Conservation (phyloP, 2,329 filamentous ascomycete genomes). For the Aspergillus udagawae region DNA sequence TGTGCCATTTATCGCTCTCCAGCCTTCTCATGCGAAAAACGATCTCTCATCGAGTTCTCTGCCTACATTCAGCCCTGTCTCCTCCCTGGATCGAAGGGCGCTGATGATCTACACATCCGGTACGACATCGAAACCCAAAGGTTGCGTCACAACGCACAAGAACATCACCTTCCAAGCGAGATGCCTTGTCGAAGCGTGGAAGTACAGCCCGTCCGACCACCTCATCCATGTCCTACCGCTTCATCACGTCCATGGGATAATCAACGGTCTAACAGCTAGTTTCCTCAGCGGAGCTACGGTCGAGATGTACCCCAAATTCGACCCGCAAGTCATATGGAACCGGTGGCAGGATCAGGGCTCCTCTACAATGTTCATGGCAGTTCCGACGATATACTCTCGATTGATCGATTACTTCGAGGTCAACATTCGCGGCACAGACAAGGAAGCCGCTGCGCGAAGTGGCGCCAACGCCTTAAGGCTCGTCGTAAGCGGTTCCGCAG, state of each 20-base stretch:
- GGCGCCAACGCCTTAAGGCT: slow-evolving; percentile 36
- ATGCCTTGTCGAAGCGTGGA: slow-evolving; percentile 29
- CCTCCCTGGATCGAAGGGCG: slow-evolving; percentile 29
- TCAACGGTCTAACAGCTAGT: slow-evolving; percentile 48
- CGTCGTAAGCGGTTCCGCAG: slow-evolving; percentile 41
- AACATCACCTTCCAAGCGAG: slow-evolving; percentile 34
- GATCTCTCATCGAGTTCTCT: slow-evolving; percentile 20
- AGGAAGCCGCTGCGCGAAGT: slow-evolving; percentile 28
- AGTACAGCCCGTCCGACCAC: slow-evolving; percentile 35
- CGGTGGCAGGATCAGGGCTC: slow-evolving; percentile 41
- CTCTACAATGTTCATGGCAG: slow-evolving; percentile 48
- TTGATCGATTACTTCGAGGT: slow-evolving; percentile 45
- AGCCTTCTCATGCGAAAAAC: slow-evolving; percentile 16
- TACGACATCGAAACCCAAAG: slow-evolving; percentile 41
- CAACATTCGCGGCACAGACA: slow-evolving; percentile 33
- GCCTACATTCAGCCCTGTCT: slow-evolving; percentile 29
- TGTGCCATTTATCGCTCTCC: slow-evolving; percentile 31
- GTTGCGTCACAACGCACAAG: slow-evolving; percentile 42
- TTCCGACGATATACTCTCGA: slow-evolving; percentile 50
- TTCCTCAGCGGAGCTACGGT: slow-evolving; percentile 45
- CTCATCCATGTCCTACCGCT: slow-evolving; percentile 50
- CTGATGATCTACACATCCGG: slow-evolving; percentile 44
- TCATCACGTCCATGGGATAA: slow-evolving; percentile 50
- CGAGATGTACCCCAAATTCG: slow-evolving; percentile 47
- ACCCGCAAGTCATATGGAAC: slow-evolving; percentile 44